These are phyloP conservation scores for Fraxinus angustifolia DNA, from an alignment of 305 asterid genomes.

Conservation along the genomic window DNA sequence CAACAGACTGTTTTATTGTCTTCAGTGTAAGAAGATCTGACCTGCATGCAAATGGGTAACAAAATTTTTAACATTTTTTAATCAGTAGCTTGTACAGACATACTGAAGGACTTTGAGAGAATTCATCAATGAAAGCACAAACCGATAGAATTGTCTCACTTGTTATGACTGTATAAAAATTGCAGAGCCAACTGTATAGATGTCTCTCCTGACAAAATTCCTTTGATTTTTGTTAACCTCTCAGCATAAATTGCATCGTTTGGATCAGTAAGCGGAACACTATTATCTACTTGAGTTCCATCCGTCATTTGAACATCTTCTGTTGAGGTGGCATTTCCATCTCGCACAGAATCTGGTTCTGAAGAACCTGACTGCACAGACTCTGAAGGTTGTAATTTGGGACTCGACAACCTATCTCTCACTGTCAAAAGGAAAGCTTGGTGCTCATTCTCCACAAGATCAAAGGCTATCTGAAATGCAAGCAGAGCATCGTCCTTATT, in stretches of 20 bases:
- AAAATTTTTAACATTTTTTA: slow-evolving; percentile 7
- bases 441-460: slow-evolving; percentile 92
- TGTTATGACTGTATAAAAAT: slow-evolving; percentile 88
- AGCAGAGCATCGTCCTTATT: slow-evolving; percentile 74
- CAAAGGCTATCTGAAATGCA: slow-evolving; percentile 96
- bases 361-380: slow-evolving; percentile 42
- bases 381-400: slow-evolving; percentile 52
- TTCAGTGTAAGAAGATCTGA: slow-evolving; percentile 95
- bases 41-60: slow-evolving; percentile 44
- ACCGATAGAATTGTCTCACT: slow-evolving; percentile 46
- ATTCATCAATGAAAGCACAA: slow-evolving; percentile 1
- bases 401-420: slow-evolving; percentile 55
- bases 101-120: not conserved
- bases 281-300: slow-evolving; percentile 40
- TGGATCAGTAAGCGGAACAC: slow-evolving; percentile 33
- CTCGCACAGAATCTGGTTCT: slow-evolving; percentile 40
- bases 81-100: not conserved
- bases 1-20: slow-evolving; percentile 96
- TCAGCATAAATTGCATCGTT: slow-evolving; percentile 50
- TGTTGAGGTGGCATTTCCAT: slow-evolving; percentile 33
- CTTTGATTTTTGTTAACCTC: slow-evolving; percentile 61
- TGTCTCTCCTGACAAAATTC: slow-evolving; percentile 91
- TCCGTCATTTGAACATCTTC: slow-evolving; percentile 68
- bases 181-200: slow-evolving; percentile 93
- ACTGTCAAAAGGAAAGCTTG: slow-evolving; percentile 93